Conservation (phyloP, 805 yeast species). For the Candida hungchunana region DNA sequence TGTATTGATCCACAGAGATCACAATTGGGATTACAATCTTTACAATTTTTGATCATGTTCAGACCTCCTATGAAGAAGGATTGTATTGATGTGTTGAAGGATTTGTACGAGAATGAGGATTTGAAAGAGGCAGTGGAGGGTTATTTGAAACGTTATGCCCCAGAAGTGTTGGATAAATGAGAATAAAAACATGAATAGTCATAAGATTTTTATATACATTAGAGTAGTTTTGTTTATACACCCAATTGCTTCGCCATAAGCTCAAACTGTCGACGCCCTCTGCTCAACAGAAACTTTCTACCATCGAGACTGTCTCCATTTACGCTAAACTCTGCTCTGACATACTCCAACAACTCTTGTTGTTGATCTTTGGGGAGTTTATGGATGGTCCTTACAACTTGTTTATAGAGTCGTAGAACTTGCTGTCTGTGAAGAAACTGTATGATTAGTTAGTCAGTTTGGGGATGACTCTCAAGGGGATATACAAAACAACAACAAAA, state of each 20-base stretch:
- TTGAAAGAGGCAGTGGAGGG: conserved; percentile 39
- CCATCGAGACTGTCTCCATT: conserved; percentile 6
- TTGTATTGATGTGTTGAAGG: conserved; percentile 46
- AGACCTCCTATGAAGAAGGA: conserved; percentile 73
- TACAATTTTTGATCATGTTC: conserved; percentile 81
- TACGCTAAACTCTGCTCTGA: conserved; percentile 7
- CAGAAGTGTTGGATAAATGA: background rate
- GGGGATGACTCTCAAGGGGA: too few relatives aligned
- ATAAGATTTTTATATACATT: too few relatives aligned
- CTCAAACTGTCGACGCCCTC: conserved; percentile 10
- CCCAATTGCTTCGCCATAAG: conserved; percentile 12
- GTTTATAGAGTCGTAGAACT: conserved; percentile 13
- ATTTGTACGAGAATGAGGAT: conserved; percentile 46
- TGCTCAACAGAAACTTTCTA: conserved; percentile 10
- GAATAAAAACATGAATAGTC: too few relatives aligned
- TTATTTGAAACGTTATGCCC: background rate
- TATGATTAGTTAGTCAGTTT: background rate
- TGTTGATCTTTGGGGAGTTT: conserved; percentile 7
- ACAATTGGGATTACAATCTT: conserved; percentile 74
- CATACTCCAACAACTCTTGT: conserved; percentile 5
- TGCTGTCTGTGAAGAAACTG: conserved; percentile 18
- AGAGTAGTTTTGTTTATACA: too few relatives aligned
- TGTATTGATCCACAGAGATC: conserved; percentile 84
- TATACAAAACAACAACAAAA: background rate
- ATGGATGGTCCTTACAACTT: conserved; percentile 11